A percentile compares a stretch with the other conserved stretches of the same genome.
These are phyloP conservation scores for Juglanconis juglandina DNA, from an alignment of 2,329 filamentous ascomycete species.

Conservation along the genomic window DNA sequence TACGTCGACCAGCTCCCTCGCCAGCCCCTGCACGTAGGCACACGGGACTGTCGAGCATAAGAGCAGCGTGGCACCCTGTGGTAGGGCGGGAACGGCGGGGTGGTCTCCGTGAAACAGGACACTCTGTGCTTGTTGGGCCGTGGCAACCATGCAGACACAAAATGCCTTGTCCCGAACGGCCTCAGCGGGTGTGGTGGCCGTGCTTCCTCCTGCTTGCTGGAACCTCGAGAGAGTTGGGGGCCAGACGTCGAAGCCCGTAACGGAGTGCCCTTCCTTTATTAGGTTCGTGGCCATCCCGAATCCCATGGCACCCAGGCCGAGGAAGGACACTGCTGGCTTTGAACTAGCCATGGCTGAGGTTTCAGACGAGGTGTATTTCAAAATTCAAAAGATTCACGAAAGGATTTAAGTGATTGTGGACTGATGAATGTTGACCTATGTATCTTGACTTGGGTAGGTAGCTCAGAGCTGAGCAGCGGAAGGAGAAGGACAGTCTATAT, in stretches of 20 bases:
- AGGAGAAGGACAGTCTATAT: too few relatives aligned
- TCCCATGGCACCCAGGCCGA: conserved; percentile 77
- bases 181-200: conserved; percentile 57
- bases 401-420: neutral
- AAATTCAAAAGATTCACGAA: neutral
- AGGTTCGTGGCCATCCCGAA: conserved; percentile 78
- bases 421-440: neutral
- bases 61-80: conserved; percentile 57
- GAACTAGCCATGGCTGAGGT: conserved; percentile 25
- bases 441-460: too few relatives aligned
- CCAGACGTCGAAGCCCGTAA: conserved; percentile 71
- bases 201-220: conserved; percentile 56
- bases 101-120: conserved; percentile 60
- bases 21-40: conserved; percentile 60
- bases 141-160: conserved; percentile 74
- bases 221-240: conserved; percentile 64
- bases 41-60: conserved; percentile 70
- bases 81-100: conserved; percentile 47
- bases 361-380: neutral
- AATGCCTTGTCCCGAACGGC: conserved; percentile 58
- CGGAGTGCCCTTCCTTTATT: conserved; percentile 61
- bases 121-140: conserved; percentile 63
- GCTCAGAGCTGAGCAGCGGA: too few relatives aligned
- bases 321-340: conserved; percentile 55
- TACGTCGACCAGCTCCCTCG: conserved; percentile 49